Evolutionary conservation across 495 filamentous ascomycete species (phyloP), one percentile per base, ranked within the genome.

Genomic region (Mycothermus thermophilus): DNA sequence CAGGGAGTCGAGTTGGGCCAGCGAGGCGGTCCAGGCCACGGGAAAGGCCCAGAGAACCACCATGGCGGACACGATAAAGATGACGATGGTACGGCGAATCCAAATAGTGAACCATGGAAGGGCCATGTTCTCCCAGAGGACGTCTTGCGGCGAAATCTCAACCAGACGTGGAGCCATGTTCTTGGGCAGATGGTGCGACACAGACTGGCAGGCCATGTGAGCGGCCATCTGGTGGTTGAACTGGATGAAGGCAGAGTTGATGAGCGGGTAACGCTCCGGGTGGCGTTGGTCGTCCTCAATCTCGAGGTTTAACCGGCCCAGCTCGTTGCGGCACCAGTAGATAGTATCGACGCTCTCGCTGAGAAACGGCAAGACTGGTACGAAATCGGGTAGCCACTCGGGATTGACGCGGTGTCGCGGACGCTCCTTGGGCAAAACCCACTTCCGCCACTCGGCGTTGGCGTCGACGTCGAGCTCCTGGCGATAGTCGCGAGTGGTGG

Each of bases 191-290:
- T 97, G 90, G 47, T 96, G 88, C 27, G 75, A 86, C 41, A 93
- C 74, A 16, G 84, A 70, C 56, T 97, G 90, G 54, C 84, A 93
- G 38, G 88, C 88, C 90, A 97, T 96, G 48, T 97, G 90, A 2
- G 90, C 90, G 6, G 87, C 85, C 4, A 94, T 83, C 57, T 97
- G 90, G 48, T 94, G 82, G 46, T 96, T 94, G 69, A 97, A 97
- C 54, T 97, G 90, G 35, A 97, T 85, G 48, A 97, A 97, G 10
- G 90, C 90, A 9, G 92, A 93, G 47, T 86, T 95, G 88, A 97
- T 93, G 35, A 88, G 62, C 2, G 90, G 92, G 41, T 81, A 97
- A 19, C 75, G 75, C 45, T 95, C 88, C 0, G 80, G 82, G 21
- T 85, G 67, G 43, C 77, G 64, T 48, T 97, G 92, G 47, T 96